Evolutionary conservation across 2,329 filamentous ascomycete genomes (phyloP), one percentile per base, ranked within the genome.

Genomic region (Colletotrichum caudatum): DNA sequence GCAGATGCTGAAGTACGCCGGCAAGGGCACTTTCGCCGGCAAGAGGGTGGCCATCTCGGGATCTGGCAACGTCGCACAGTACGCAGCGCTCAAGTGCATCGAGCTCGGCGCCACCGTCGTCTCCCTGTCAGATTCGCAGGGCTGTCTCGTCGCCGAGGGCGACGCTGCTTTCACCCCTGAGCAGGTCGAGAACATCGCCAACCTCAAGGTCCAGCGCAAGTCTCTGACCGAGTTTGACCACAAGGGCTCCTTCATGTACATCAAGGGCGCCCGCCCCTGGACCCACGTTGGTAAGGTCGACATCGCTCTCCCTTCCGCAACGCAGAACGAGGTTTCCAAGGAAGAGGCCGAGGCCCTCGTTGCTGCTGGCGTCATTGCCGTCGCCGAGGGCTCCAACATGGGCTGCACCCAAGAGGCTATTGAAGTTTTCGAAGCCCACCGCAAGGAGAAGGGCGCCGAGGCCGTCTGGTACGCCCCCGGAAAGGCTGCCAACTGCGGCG

Each of bases 351-450:
- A 94, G 85, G 90, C 89, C 23, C 90, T 98, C 56, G 90, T 98
- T 71, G 88, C 88, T 61, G 89, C 88, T 71, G 95, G 95, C 76
- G 89, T 88, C 80, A 90, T 92, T 81, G 97, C 94, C 86, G 92
- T 98, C 76, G 96, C 96, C 70, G 96, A 99, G 86, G 96, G 96
- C 69, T 96, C 93, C 84, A 98, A 98, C 90, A 98, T 99, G 96
- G 96, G 96, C 75, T 98, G 94, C 88, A 98, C 95, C 44, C 94
- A 96, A 84, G 94, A 93, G 75, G 95, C 95, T 76, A 98, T 99
- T 78, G 93, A 97, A 78, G 86, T 94, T 75, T 98, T 98, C 82
- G 95, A 98, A 89, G 89, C 87, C 23, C 86, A 91, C 78, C 89
- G 95, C 77, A 90, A 86, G 81, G 89, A 89, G 81, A 90, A 94